Conservation (phyloP, 345 rosid genomes). For the Trapa bicornis region DNA sequence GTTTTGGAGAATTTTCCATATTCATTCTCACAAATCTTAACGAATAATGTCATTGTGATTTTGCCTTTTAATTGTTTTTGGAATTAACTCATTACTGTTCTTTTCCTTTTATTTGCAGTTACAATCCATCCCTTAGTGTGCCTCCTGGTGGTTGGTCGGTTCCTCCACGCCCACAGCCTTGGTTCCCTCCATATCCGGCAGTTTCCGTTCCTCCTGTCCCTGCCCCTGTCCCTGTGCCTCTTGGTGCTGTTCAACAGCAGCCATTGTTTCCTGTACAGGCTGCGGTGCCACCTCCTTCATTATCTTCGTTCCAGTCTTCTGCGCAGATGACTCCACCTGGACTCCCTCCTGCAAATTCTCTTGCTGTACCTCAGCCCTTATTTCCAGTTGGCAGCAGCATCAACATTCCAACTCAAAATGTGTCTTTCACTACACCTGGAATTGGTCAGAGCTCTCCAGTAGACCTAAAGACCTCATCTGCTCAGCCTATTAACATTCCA, state of each 20-base stretch:
- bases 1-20: neutral
- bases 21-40: neutral
- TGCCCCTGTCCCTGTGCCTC: conserved; percentile 18
- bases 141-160: conserved; percentile 73
- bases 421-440: conserved; percentile 45
- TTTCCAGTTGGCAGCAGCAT: conserved; percentile 73
- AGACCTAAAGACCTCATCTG: conserved; percentile 35
- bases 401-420: conserved; percentile 49
- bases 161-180: conserved; percentile 77
- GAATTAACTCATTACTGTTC: neutral
- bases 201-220: conserved; percentile 25
- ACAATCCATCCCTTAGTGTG: conserved; percentile 41
- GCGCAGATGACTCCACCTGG: conserved; percentile 55
- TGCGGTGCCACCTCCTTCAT: conserved; percentile 41
- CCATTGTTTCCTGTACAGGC: conserved; percentile 90
- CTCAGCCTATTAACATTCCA: conserved; percentile 24
- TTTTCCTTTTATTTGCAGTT: conserved; percentile 30
- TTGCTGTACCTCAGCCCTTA: conserved; percentile 70
- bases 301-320: conserved; percentile 42
- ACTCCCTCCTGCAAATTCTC: conserved; percentile 36
- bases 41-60: neutral
- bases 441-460: conserved; percentile 28
- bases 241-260: conserved; percentile 57
- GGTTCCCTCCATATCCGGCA: conserved; percentile 69
- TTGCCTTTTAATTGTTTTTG: neutral